Evolutionary conservation across 768 basidiomycete genomes (phyloP), one percentile per base, ranked within the genome.

Genomic region (Clathrus columnatus): DNA sequence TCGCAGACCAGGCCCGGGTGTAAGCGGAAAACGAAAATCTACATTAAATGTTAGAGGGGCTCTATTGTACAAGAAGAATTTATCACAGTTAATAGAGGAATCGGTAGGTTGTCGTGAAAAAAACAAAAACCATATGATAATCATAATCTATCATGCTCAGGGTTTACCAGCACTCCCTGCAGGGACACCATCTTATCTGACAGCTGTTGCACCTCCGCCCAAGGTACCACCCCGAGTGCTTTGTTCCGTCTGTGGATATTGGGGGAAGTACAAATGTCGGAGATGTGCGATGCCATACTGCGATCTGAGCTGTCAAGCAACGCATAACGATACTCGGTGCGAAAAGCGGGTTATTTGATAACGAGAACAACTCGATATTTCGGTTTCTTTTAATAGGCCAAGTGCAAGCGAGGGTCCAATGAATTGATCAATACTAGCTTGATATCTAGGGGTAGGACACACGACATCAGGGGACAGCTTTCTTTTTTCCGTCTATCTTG

Each of bases 201-300:
- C 83, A 18, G 85, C 84, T 14, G 72, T 68, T 27, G 77, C 83
- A 1, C 78, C 83, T 1, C 74, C 81, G 1, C 71, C 87, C 0
- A 67, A 66, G 1, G 79, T 83, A 56, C 87, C 90, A 5, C 78
- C 84, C 7, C 81, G 87, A 42, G 70, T 81, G 60, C 64, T 92
- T 14, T 93, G 91, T 64, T 82, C 87, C n/a, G 85, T 91, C 23
- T 92, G 91, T 61, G 88, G 91, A 2, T 91, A 87, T 67, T 86
- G 80, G 79, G 89, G 87, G 5, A 73, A 73, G 4, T 92, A 93
- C 65, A 83, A 78, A 54, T 93, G 91, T 70, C 79, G 77, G 58
- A 80, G 78, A 61, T 92, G 91, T 68, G 81, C 82, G 0, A 74
- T 89, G 75, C 73, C 83, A 1, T 91, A 83, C 60, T 92, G 91